These are phyloP conservation scores for Oenanthe javanica DNA, from an alignment of 140 eudicot genomes.

Conservation along the genomic window DNA sequence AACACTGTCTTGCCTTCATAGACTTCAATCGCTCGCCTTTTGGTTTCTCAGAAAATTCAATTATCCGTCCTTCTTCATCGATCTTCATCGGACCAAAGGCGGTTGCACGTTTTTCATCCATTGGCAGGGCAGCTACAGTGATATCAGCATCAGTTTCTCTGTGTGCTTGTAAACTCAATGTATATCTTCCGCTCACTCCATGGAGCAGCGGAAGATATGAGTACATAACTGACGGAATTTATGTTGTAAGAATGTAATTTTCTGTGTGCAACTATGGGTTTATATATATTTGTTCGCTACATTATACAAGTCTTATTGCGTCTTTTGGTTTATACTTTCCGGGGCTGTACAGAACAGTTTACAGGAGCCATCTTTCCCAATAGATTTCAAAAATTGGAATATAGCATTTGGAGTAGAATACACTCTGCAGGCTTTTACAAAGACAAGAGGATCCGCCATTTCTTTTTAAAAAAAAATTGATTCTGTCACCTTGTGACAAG, in stretches of 20 bases:
- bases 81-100: conserved; percentile 98
- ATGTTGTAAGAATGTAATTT: not conserved
- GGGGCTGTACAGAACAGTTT: too few species aligned
- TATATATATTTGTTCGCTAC: not conserved
- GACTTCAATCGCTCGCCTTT: conserved; percentile 79
- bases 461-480: too few species aligned
- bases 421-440: not conserved
- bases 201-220: not conserved
- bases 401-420: not conserved
- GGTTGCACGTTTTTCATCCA: conserved; percentile 97
- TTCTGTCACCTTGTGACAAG: not conserved
- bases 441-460: not conserved
- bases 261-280: not conserved
- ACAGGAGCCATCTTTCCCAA: too few species aligned
- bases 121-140: conserved; percentile 94
- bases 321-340: too few species aligned
- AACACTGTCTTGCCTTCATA: conserved; percentile 42
- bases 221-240: too few species aligned
- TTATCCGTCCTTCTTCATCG: conserved; percentile 87
- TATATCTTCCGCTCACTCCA: not conserved
- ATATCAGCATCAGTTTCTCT: conserved; percentile 98
- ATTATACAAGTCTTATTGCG: not conserved
- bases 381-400: too few species aligned
- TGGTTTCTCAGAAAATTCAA: conserved; percentile 92
- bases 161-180: conserved; percentile 52